phyloP scores from a whole-genome alignment of 805 yeast genomes.

The Wickerhamomyces bisporus region DNA sequence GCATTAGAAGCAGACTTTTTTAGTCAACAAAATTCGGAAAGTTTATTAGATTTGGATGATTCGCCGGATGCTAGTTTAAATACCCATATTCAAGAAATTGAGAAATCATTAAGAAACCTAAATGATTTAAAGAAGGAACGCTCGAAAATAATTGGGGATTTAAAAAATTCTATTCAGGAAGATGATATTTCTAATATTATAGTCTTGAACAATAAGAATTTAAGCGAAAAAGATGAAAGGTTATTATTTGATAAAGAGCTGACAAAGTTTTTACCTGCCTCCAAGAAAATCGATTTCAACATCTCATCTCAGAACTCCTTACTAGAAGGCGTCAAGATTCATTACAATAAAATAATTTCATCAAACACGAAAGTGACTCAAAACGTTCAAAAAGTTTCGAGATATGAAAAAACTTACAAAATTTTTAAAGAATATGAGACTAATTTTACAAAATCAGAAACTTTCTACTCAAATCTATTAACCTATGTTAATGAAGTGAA shows the following conservation, averaged over 20 bases:
- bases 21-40: constrained; percentile 29
- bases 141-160: constrained; percentile 49
- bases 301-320: constrained; percentile 58
- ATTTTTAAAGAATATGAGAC: constrained; percentile 52
- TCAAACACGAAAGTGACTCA: constrained; percentile 38
- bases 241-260: constrained; percentile 66
- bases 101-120: constrained; percentile 55
- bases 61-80: constrained; percentile 25
- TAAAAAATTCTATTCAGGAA: constrained; percentile 64
- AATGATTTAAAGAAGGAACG: constrained; percentile 62
- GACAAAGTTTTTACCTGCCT: constrained; percentile 67
- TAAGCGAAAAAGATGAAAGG: constrained; percentile 49
- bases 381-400: constrained; percentile 35
- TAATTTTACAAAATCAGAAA: constrained; percentile 58
- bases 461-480: constrained; percentile 50
- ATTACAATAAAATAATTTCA: constrained; percentile 42
- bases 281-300: constrained; percentile 60
- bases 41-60: constrained; percentile 69
- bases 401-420: constrained; percentile 44
- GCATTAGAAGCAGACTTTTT: constrained; percentile 21
- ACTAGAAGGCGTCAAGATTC: constrained; percentile 39
- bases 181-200: constrained; percentile 83
- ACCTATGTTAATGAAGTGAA: constrained; percentile 21
- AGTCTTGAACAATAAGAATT: constrained; percentile 54
- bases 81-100: constrained; percentile 42